Conservation (phyloP, 257 asterid species). For the Solanum medicagineum region DNA sequence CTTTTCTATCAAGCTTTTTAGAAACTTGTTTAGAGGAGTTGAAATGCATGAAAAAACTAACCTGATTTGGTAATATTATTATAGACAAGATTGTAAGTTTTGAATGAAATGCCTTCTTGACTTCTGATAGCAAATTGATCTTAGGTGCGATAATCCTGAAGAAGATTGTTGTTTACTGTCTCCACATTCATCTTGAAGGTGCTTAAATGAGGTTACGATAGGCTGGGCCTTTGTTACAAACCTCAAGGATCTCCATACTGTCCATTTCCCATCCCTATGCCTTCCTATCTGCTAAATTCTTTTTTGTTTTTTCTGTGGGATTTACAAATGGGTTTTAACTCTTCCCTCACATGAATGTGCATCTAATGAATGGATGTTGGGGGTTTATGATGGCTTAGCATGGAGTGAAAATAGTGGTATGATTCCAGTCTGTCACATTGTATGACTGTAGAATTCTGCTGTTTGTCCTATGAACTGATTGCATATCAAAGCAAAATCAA, state of each 20-base stretch:
- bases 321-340: neutral
- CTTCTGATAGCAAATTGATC: neutral
- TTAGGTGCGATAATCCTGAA: neutral
- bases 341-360: neutral
- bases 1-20: neutral
- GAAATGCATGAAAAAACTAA: neutral
- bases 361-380: neutral
- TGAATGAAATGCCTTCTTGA: neutral
- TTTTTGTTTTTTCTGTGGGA: neutral
- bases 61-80: neutral
- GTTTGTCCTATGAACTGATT: neutral
- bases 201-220: neutral
- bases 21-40: neutral
- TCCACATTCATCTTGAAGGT: neutral
- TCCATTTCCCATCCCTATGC: neutral
- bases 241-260: neutral
- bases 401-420: neutral
- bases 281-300: neutral
- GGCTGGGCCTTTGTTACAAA: neutral
- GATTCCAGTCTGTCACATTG: neutral
- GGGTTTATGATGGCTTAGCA: neutral
- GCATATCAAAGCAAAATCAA: neutral
- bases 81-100: neutral
- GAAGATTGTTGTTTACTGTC: neutral
- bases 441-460: neutral